Evolutionary conservation across 2,329 filamentous ascomycete species (phyloP).

Genomic region (Trichoderma harzianum): DNA sequence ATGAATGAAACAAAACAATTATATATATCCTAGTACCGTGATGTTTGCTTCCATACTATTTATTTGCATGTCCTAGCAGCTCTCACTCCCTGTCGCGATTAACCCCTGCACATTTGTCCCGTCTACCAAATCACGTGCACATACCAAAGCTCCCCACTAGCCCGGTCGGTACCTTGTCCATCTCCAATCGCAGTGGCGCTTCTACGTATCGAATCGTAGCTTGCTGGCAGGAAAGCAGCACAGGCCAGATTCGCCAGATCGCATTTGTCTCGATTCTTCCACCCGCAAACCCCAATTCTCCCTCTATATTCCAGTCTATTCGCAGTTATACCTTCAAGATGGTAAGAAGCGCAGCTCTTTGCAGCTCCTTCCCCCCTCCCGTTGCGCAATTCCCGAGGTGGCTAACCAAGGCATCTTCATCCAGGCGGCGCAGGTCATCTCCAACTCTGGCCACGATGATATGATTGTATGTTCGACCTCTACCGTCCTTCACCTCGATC

Average conservation of each 20-base stretch:
- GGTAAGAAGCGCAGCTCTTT: conserved; percentile 15
- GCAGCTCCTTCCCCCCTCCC: neutral
- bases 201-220: neutral
- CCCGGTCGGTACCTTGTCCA: neutral
- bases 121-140: neutral
- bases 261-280: neutral
- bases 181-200: neutral
- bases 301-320: neutral
- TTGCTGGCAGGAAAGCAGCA: conserved; percentile 15
- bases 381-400: neutral
- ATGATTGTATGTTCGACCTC: conserved; percentile 80
- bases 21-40: neutral
- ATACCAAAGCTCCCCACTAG: neutral
- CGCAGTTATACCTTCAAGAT: conserved; percentile 16
- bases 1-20: neutral
- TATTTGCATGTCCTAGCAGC: neutral
- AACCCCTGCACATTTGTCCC: neutral
- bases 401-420: conserved; percentile 28
- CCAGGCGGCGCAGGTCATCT: conserved; percentile 44
- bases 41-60: neutral
- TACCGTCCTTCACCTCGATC: neutral
- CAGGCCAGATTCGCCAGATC: conserved; percentile 15
- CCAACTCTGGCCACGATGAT: conserved; percentile 74
- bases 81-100: neutral
- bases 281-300: neutral